Percentiles rank a stretch among this genome's conserved stretches.
These are phyloP conservation scores for Talaromyces marneffei DNA, from an alignment of 2,329 filamentous ascomycete species.

Conservation along the genomic window DNA sequence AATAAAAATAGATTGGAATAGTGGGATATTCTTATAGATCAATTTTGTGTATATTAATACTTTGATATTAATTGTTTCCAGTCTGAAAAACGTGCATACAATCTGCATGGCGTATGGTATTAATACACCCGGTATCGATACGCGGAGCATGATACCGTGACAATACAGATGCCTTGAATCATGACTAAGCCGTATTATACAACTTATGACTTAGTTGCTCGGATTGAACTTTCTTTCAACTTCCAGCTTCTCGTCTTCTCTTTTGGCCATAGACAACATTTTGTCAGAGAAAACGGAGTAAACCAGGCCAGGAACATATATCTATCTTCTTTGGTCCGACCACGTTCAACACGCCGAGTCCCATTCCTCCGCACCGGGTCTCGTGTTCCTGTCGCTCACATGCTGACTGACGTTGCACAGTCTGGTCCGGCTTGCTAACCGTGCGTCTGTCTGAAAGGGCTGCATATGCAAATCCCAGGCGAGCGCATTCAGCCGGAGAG, in stretches of 20 bases:
- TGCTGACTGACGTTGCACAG: not conserved
- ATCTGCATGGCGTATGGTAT: not conserved
- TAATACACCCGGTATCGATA: not conserved
- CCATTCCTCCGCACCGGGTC: not conserved
- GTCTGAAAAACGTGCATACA: not conserved
- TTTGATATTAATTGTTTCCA: not conserved
- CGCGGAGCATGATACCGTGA: not conserved
- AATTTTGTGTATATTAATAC: not conserved
- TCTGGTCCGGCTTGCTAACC: not conserved
- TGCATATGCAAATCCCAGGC: not conserved
- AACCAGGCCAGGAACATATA: not conserved
- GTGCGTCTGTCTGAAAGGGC: not conserved
- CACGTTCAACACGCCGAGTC: not conserved
- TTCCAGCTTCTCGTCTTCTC: not conserved
- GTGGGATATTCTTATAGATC: not conserved
- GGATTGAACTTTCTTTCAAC: not conserved
- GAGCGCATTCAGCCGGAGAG: not conserved
- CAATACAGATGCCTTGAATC: not conserved
- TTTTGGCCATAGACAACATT: not conserved
- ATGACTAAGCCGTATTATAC: constrained; percentile 1
- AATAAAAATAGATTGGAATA: not conserved
- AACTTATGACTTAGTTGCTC: too few species aligned
- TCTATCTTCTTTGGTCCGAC: not conserved
- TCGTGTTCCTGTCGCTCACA: not conserved
- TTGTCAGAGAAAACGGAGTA: not conserved